Base-by-base conservation (phyloP, 1,139 yeast species). In the Kodamaea sp. region DNA sequence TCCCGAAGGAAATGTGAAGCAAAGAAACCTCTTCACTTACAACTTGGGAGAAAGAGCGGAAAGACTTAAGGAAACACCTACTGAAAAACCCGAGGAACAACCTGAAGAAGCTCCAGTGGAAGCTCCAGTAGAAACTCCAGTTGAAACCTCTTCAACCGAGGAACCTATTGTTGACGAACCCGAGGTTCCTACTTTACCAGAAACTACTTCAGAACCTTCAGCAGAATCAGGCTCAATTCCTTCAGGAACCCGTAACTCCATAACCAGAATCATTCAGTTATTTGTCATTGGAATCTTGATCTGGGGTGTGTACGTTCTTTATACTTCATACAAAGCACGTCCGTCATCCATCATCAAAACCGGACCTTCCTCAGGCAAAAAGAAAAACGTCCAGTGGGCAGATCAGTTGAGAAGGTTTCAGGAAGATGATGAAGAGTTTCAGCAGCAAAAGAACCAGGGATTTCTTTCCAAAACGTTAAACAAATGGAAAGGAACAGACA, bases 351-450 rank as follows among this genome's bases (percentile, higher is more conserved):
- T 66, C 32, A 70, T 70, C 42, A 69, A 67, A 38, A 57, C 67
- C 7, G 53, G 60, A 15, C 48, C 62, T n/a, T 46, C 63, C 3
- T 48, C 60, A 14, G 59, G 63, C 4, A 65, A 63, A 46, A 73
- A 73, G 57, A 76, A 76, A 53, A 73, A 69, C 39, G 83, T 77
- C 10, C 80, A 73, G 52, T 77, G 82, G 82, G 73, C 78, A 7
- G 81, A 76, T 47, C 76, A 73, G 50, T 51, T 71, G 37, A 49
- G 70, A 38, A 53, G 53, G 28, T 63, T 62, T 43, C 67, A 67
- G 42, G 61, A 54, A 18, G 58, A 53, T 13, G 67, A 63, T 16
- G 61, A 57, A 15, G 51, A 55, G 44, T 47, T 43, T 29, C 45
- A 44, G 24, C 43, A 35, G 20, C 51, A 46, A 21, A 40, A 43